Conservation (phyloP, 139 green algal species). For the Astrephomene gubernaculifera region DNA sequence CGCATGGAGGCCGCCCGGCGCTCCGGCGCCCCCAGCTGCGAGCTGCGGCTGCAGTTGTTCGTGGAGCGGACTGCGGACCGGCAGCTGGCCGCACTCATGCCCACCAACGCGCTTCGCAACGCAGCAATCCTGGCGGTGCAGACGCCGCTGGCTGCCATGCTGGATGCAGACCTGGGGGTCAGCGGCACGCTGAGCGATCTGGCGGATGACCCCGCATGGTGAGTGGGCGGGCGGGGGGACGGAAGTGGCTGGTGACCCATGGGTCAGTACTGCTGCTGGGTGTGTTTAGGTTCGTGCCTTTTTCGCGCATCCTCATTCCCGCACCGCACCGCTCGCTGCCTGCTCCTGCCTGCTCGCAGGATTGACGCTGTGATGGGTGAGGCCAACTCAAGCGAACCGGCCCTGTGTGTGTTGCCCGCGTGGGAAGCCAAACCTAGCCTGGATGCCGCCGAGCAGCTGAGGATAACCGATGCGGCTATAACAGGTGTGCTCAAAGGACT, state of each 20-base stretch:
- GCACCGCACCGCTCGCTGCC: too few species aligned
- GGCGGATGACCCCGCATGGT: not conserved
- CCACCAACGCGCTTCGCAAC: conserved; percentile 38
- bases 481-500: too few species aligned
- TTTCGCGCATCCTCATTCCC: too few species aligned
- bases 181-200: not conserved
- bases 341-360: not conserved
- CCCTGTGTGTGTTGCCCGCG: conserved; percentile 4
- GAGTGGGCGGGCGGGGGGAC: too few species aligned
- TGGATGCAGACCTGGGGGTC: conserved; percentile 24
- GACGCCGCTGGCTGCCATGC: conserved; percentile 18
- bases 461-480: too few species aligned
- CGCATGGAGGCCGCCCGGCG: not conserved
- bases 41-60: conserved; percentile 24
- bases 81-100: conserved; percentile 15
- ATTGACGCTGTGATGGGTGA: not conserved
- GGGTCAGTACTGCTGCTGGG: too few species aligned
- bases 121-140: not conserved
- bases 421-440: conserved; percentile 3
- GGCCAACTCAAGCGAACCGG: not conserved
- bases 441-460: too few species aligned
- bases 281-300: too few species aligned
- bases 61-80: not conserved
- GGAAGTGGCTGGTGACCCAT: too few species aligned
- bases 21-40: not conserved